Conservation (phyloP, 345 rosid genomes). For the Eucalyptus lansdowneana region DNA sequence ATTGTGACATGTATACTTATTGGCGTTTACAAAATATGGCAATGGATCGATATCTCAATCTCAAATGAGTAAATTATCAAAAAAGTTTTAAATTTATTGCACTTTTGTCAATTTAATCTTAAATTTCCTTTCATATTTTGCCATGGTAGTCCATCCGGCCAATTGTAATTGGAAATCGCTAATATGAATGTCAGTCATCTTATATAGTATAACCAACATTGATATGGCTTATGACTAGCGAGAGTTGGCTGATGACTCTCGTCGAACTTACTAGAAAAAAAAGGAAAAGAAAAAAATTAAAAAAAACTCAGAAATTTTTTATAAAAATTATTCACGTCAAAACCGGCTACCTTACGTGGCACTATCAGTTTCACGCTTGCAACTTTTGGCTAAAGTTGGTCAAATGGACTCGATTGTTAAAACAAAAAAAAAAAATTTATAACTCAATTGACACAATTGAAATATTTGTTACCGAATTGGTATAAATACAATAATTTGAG, state of each 20-base stretch:
- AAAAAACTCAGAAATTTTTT: not conserved
- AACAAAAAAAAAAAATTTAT: fast-evolving
- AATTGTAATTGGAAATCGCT: too few relatives aligned
- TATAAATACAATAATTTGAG: not conserved
- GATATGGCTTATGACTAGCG: not conserved
- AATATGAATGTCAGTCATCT: fast-evolving
- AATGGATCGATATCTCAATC: too few relatives aligned
- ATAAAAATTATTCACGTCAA: not conserved
- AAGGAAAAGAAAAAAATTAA: not conserved
- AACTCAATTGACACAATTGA: not conserved
- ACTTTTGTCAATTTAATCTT: not conserved
- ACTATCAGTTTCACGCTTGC: fast-evolving
- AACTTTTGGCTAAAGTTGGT: not conserved
- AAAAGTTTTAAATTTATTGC: too few relatives aligned
- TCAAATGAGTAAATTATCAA: too few relatives aligned
- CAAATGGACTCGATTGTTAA: not conserved
- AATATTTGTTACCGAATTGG: fast-evolving
- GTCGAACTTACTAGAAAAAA: not conserved
- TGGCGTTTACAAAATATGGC: not conserved
- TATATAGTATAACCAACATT: fast-evolving
- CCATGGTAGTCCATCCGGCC: fast-evolving
- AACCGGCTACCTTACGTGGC: fast-evolving
- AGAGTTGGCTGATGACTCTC: fast-evolving
- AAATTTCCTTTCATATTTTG: not conserved
- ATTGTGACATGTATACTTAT: not conserved